phyloP scores from a whole-genome alignment of 2,329 filamentous ascomycete genomes.

The Cercospora canescens region DNA sequence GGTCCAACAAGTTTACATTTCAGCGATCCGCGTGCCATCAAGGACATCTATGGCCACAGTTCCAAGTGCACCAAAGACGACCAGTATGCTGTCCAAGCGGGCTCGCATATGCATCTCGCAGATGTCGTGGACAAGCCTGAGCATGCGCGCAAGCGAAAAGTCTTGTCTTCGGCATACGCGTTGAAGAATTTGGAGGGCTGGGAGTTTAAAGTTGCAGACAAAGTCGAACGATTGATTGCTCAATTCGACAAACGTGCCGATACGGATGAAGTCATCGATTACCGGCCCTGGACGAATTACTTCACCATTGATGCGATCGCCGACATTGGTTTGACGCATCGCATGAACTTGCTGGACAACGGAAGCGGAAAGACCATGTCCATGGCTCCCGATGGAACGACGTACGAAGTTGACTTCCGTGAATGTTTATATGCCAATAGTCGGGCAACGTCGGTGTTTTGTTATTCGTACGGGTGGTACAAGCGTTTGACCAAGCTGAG shows the following conservation, averaged over 20 bases:
- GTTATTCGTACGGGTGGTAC: conserved; percentile 57
- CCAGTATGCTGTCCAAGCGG: conserved; percentile 34
- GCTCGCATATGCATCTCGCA: conserved; percentile 38
- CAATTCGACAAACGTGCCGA: conserved; percentile 36
- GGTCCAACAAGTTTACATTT: conserved; percentile 50
- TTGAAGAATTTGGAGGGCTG: conserved; percentile 43
- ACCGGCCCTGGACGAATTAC: conserved; percentile 40
- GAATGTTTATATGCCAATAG: conserved; percentile 54
- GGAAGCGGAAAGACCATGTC: conserved; percentile 35
- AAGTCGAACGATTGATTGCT: conserved; percentile 34
- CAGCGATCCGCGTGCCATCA: conserved; percentile 40
- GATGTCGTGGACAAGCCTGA: conserved; percentile 43
- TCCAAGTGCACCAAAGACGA: conserved; percentile 40
- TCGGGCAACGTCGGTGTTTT: conserved; percentile 51
- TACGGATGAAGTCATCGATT: conserved; percentile 37
- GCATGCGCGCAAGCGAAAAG: conserved; percentile 42
- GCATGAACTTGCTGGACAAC: conserved; percentile 32
- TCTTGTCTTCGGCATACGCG: conserved; percentile 41
- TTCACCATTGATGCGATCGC: conserved; percentile 43
- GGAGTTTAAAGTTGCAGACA: conserved; percentile 45
- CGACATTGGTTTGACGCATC: conserved; percentile 41
- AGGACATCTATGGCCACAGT: conserved; percentile 43
- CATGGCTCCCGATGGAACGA: conserved; percentile 40
- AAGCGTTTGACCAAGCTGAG: conserved; percentile 48
- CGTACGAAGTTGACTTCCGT: conserved; percentile 50